Conservation (phyloP, 2,329 filamentous ascomycete species). For the Dothideomycetes sp. region DNA sequence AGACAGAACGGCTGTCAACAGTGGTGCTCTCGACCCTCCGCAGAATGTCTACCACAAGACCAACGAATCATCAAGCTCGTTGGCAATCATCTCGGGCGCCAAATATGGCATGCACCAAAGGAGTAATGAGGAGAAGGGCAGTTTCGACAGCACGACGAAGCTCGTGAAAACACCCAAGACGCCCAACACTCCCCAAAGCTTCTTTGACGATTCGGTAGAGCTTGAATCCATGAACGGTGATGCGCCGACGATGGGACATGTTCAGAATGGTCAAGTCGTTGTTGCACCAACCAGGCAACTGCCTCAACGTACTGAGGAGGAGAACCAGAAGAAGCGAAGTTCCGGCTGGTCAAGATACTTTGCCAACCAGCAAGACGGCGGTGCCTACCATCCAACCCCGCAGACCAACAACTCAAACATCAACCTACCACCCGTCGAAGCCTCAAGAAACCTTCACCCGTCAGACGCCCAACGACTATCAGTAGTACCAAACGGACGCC, state of each 20-base stretch:
- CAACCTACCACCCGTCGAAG: slow-evolving; percentile 56
- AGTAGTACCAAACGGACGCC: slow-evolving; percentile 59
- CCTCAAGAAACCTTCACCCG: slow-evolving; percentile 38
- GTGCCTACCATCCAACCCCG: slow-evolving; percentile 25
- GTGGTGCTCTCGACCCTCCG: not conserved
- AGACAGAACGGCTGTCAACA: slow-evolving; percentile 5
- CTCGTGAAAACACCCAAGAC: slow-evolving; percentile 40
- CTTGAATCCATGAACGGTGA: slow-evolving; percentile 15
- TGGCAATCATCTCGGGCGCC: slow-evolving; percentile 46
- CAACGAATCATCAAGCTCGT: slow-evolving; percentile 29
- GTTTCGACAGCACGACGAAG: slow-evolving; percentile 51
- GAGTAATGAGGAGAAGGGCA: slow-evolving; percentile 37
- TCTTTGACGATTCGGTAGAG: slow-evolving; percentile 11
- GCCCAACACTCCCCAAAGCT: slow-evolving; percentile 25
- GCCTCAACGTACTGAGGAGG: slow-evolving; percentile 25
- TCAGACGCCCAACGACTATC: slow-evolving; percentile 45
- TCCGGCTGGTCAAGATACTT: slow-evolving; percentile 45
- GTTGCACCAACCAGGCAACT: slow-evolving; percentile 1
- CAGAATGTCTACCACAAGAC: slow-evolving; percentile 10
- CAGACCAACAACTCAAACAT: slow-evolving; percentile 44
- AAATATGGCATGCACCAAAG: slow-evolving; percentile 45
- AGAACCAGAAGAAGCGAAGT: slow-evolving; percentile 38
- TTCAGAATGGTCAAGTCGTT: slow-evolving; percentile 29
- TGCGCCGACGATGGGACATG: slow-evolving; percentile 9
- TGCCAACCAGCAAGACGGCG: slow-evolving; percentile 27